phyloP scores from a whole-genome alignment of 2,329 filamentous ascomycete species.

The Fusarium guadeloupense region DNA sequence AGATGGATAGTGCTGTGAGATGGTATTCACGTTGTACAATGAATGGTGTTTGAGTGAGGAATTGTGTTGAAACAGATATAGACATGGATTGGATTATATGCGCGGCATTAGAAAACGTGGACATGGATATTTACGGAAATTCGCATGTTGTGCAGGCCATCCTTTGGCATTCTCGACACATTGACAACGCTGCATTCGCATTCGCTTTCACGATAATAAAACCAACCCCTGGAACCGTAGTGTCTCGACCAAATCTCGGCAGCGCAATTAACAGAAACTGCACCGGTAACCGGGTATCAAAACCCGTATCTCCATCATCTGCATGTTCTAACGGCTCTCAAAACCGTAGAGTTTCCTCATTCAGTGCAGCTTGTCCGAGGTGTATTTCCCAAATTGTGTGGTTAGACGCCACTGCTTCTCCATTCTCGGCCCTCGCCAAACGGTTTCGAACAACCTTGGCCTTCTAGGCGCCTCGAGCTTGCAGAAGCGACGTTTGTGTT shows the following conservation, averaged over 20 bases:
- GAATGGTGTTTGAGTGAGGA: neutral
- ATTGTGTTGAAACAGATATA: slow-evolving; percentile 11
- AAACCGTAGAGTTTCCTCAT: neutral
- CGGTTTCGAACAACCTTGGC: slow-evolving; percentile 1
- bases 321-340: slow-evolving; percentile 2
- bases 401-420: neutral
- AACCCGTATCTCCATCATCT: neutral
- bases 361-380: neutral
- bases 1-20: neutral
- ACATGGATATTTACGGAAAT: neutral
- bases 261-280: neutral
- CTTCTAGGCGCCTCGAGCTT: slow-evolving; percentile 14
- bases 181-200: neutral
- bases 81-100: slow-evolving; percentile 20
- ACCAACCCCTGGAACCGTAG: neutral
- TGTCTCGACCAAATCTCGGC: slow-evolving; percentile 7
- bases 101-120: slow-evolving; percentile 18
- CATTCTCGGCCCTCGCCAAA: slow-evolving; percentile 23
- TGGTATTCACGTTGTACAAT: neutral
- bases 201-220: neutral
- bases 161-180: neutral
- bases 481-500: neutral
- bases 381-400: neutral
- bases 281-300: slow-evolving; percentile 1
- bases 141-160: slow-evolving; percentile 6